Evolutionary conservation across 1,139 yeast genomes (phyloP), one percentile per base, ranked within the genome.

Genomic region (Candida glucosophila): DNA sequence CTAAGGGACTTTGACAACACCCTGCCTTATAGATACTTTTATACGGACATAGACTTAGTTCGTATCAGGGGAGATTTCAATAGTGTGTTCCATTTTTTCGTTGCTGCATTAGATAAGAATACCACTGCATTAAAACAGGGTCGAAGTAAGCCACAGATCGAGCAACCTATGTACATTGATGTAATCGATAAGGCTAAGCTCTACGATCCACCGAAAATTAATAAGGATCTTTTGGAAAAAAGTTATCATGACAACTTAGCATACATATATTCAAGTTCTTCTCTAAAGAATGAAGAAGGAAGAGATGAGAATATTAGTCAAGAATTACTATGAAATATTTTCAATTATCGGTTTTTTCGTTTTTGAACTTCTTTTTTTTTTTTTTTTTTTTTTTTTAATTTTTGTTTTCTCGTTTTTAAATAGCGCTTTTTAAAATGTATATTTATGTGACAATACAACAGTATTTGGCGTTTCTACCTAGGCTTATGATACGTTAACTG

Each of bases 171-270:
- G 10, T 31, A 50, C 8, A 40, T 52, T 25, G 51, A 55, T 7
- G 40, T 42, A 12, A 46, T 42, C 15, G 41, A 49, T 12, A 58
- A 52, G 29, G 40, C 56, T 1, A 47, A 40, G 14, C 42, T 58
- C 20, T 47, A 37, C 28, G 43, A 43, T 24, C 32, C 42, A 17
- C 41, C 49, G 15, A 44, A 39, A 3, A 33, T 31, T 6, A 50
- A 52, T 24, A 32, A 29, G 5, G 37, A 37, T 3, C 20, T 39
- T 9, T 26, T 43, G 6, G 28, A 31, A 3, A 33, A 30, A 3
- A 40, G 42, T n/a, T 25, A 35, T 3, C 33, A 39, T 22, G 31
- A 33, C 5, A 34, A 37, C 7, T 19, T 51, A 24, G 33, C 32
- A 2, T 29, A 26, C 20, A 31, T 43, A 5, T 43, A 37, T 24